Percentiles rank a stretch among this genome's conserved stretches.
phyloP scores from a whole-genome alignment of 108 stramenopile genomes.

The Tribonema minus region DNA sequence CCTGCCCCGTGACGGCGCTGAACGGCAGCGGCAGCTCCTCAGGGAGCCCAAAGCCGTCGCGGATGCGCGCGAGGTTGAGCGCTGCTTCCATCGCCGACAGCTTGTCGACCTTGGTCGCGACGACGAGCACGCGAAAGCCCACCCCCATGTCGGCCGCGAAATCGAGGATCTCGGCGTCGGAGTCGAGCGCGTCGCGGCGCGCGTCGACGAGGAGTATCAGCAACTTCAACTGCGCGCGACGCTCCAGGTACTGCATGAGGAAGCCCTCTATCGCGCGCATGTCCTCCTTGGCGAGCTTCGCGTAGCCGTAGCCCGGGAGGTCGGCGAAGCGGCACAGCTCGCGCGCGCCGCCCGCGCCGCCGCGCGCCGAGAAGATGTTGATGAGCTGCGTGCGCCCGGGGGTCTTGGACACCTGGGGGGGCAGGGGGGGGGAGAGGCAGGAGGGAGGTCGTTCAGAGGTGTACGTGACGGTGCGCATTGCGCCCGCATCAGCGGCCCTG shows the following conservation, averaged over 20 bases:
- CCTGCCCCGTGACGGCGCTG: constrained; percentile 43
- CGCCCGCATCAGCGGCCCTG: too few relatives aligned
- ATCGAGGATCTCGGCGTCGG: constrained; percentile 71
- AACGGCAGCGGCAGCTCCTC: constrained; percentile 41
- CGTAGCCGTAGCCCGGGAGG: constrained; percentile 92
- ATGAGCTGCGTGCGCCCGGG: constrained; percentile 54
- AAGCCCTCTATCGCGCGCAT: constrained; percentile 71
- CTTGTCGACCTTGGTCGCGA: constrained; percentile 76
- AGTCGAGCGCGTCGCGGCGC: constrained; percentile 69
- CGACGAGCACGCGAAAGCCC: constrained; percentile 71
- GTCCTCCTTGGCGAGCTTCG: constrained; percentile 73
- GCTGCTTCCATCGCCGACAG: constrained; percentile 46
- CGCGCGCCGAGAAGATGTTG: constrained; percentile 38
- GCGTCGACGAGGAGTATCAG: constrained; percentile 78
- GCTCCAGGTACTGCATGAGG: constrained; percentile 65
- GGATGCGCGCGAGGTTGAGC: constrained; percentile 8
- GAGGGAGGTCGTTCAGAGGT: too few relatives aligned
- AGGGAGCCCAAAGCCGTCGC: constrained; percentile 27
- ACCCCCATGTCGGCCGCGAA: constrained; percentile 67
- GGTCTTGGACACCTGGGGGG: constrained; percentile 46
- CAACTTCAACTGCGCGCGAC: constrained; percentile 73
- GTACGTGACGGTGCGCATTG: too few relatives aligned
- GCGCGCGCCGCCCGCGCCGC: constrained; percentile 4
- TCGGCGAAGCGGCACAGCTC: constrained; percentile 72
- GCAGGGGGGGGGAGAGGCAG: too few relatives aligned